A percentile compares a stretch with the other conserved stretches of the same genome.
phyloP scores from a whole-genome alignment of 2,329 filamentous ascomycete genomes.

The Annulohypoxylon truncatum region DNA sequence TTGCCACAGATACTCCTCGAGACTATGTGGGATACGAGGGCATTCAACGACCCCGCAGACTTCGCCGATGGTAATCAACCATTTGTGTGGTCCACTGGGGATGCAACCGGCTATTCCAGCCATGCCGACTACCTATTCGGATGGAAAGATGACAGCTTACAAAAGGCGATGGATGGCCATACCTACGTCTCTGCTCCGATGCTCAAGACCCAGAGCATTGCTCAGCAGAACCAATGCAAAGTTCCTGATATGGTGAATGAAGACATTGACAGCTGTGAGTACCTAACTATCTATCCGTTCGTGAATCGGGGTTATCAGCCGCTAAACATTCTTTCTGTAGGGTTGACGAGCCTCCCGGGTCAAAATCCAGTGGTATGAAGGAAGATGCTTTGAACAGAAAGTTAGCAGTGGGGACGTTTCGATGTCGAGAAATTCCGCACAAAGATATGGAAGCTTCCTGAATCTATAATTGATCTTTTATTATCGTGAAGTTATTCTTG shows the following conservation, averaged over 20 bases:
- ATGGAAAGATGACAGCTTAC: constrained; percentile 57
- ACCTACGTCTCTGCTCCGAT: constrained; percentile 48
- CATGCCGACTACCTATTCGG: constrained; percentile 59
- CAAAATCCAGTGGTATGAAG: constrained; percentile 27
- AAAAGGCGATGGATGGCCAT: constrained; percentile 54
- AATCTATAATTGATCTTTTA: not conserved
- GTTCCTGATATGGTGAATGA: constrained; percentile 45
- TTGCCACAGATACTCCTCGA: constrained; percentile 59
- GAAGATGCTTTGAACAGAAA: not conserved
- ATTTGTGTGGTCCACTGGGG: constrained; percentile 56
- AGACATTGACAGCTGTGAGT: constrained; percentile 47
- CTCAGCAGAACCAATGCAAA: constrained; percentile 47
- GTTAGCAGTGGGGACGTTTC: not conserved
- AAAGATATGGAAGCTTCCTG: not conserved
- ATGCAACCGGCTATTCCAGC: constrained; percentile 52
- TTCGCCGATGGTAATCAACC: constrained; percentile 45
- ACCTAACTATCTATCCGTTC: not conserved
- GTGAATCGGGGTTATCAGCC: not conserved
- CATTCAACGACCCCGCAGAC: constrained; percentile 45
- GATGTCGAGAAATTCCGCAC: not conserved
- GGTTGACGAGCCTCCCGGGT: constrained; percentile 43
- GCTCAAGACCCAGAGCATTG: constrained; percentile 44
- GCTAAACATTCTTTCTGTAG: constrained; percentile 31
- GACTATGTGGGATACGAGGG: constrained; percentile 47
- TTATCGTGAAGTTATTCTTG: not conserved